phyloP scores from a whole-genome alignment of 139 green algal species.

The Protoeuglena noctilucae region DNA sequence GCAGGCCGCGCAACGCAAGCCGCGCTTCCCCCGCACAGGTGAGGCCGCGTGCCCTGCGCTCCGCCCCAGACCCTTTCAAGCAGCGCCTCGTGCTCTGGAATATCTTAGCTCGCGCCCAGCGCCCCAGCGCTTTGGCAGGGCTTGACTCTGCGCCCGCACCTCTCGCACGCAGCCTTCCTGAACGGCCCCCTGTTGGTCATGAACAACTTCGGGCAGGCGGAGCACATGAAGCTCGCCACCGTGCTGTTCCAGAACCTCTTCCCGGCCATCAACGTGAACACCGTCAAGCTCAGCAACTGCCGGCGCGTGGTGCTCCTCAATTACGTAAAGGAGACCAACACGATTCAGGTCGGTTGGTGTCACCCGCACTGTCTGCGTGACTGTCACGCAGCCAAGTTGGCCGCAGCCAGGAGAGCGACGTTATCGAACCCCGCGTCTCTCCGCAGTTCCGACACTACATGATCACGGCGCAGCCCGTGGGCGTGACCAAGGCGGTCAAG shows the following conservation, averaged over 20 bases:
- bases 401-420: too few species aligned
- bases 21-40: constrained; percentile 37
- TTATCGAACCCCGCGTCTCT: too few species aligned
- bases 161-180: constrained; percentile 40
- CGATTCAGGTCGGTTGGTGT: too few species aligned
- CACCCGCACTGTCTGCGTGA: too few species aligned
- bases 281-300: constrained; percentile 45
- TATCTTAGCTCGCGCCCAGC: background rate
- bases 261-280: constrained; percentile 84
- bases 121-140: background rate
- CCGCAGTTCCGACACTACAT: constrained; percentile 82
- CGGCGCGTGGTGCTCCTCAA: constrained; percentile 65
- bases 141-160: too few species aligned
- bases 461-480: constrained; percentile 50
- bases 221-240: constrained; percentile 62
- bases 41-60: too few species aligned
- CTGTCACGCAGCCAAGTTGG: too few species aligned
- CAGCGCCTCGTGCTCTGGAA: too few species aligned
- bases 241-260: constrained; percentile 87
- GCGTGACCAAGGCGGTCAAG: constrained; percentile 61
- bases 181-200: constrained; percentile 75
- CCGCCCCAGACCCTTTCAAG: too few species aligned
- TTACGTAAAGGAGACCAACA: constrained; percentile 33
- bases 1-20: constrained; percentile 31
- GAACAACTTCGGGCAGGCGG: constrained; percentile 55